A percentile compares a stretch with the other conserved stretches of the same genome.
These are phyloP conservation scores for Filosporella fistucella DNA, from an alignment of 495 filamentous ascomycete genomes.

Conservation along the genomic window DNA sequence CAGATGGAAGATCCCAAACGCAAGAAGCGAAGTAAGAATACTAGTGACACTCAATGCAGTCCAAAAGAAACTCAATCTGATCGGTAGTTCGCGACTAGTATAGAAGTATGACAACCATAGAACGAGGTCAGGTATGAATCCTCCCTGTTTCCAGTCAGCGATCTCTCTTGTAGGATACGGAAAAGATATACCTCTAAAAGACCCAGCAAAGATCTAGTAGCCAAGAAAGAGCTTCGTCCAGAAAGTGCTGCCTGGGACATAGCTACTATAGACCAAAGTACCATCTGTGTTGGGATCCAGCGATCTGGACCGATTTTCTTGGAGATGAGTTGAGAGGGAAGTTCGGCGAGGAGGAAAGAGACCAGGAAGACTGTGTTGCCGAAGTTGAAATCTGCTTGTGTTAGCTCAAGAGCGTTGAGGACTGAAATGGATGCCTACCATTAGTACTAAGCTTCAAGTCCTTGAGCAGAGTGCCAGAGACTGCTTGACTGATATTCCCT, in stretches of 20 bases:
- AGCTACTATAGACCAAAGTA: slow-evolving; percentile 72
- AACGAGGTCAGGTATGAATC: slow-evolving; percentile 47
- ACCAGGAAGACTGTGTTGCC: slow-evolving; percentile 70
- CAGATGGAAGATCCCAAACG: slow-evolving; percentile 68
- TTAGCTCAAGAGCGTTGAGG: slow-evolving; percentile 46
- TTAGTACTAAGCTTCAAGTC: slow-evolving; percentile 59
- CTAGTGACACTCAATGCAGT: slow-evolving; percentile 56
- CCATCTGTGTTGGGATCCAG: slow-evolving; percentile 82
- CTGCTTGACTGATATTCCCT: slow-evolving; percentile 64
- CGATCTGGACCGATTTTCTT: slow-evolving; percentile 73
- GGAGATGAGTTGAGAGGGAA: slow-evolving; percentile 68
- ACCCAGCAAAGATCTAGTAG: slow-evolving; percentile 61
- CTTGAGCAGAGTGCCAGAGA: slow-evolving; percentile 64
- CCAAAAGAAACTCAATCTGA: slow-evolving; percentile 68
- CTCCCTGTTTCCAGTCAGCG: too few species aligned
- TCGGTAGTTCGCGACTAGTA: slow-evolving; percentile 62
- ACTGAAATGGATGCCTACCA: too few species aligned
- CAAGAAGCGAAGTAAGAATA: slow-evolving; percentile 65
- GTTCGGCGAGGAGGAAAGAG: slow-evolving; percentile 61
- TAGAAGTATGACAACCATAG: slow-evolving; percentile 77
- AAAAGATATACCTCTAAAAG: slow-evolving; percentile 47
- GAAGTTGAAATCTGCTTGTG: slow-evolving; percentile 71
- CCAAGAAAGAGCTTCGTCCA: slow-evolving; percentile 55
- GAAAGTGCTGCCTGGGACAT: slow-evolving; percentile 60
- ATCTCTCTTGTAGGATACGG: too few species aligned